These are phyloP conservation scores for Microdochium trichocladiopsis DNA, from an alignment of 2,329 filamentous ascomycete species.

Conservation along the genomic window DNA sequence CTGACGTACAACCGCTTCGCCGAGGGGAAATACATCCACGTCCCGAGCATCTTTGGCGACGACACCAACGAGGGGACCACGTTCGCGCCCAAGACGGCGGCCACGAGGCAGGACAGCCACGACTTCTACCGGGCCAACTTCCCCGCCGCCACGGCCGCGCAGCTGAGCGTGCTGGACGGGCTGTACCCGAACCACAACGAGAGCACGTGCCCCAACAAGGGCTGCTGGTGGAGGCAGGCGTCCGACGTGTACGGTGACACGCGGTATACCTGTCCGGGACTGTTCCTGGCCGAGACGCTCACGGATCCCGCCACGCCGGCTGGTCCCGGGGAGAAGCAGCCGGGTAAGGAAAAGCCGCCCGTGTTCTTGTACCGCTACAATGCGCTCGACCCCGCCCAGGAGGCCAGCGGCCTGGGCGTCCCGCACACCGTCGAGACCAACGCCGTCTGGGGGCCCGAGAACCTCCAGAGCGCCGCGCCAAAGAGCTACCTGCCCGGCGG, in stretches of 20 bases:
- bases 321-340: slow-evolving; percentile 18
- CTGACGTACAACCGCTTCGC: slow-evolving; percentile 40
- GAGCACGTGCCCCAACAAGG: slow-evolving; percentile 36
- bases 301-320: slow-evolving; percentile 25
- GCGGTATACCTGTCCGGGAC: slow-evolving; percentile 56
- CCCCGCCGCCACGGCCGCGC: slow-evolving; percentile 40
- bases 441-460: slow-evolving; percentile 60
- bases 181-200: slow-evolving; percentile 46
- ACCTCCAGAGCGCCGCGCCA: slow-evolving; percentile 41
- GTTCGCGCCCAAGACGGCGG: slow-evolving; percentile 45
- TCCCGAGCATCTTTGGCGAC: slow-evolving; percentile 48
- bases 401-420: slow-evolving; percentile 51
- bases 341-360: slow-evolving; percentile 11
- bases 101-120: slow-evolving; percentile 39
- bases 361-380: slow-evolving; percentile 67
- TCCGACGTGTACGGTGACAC: slow-evolving; percentile 57
- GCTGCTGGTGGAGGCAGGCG: slow-evolving; percentile 51
- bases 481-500: slow-evolving; percentile 44
- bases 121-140: slow-evolving; percentile 52
- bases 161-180: slow-evolving; percentile 43
- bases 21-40: slow-evolving; percentile 41
- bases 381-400: slow-evolving; percentile 50
- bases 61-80: slow-evolving; percentile 60
- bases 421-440: slow-evolving; percentile 60
- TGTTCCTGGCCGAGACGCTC: slow-evolving; percentile 41